A percentile compares a stretch with the other conserved stretches of the same genome.
Evolutionary conservation across 495 filamentous ascomycete genomes (phyloP).

Genomic region (Aspergillus conjunctus): DNA sequence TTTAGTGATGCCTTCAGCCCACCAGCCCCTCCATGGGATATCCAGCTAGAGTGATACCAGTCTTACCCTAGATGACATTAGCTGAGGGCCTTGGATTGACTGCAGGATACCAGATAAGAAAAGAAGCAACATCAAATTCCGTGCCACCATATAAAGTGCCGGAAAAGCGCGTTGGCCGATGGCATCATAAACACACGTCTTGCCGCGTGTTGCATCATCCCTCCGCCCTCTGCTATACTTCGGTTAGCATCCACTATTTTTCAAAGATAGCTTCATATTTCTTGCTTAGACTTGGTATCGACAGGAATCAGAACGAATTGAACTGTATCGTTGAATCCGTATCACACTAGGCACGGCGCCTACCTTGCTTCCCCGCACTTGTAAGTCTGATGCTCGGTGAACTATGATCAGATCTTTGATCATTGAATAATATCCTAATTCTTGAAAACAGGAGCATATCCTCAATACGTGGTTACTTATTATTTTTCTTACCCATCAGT

Average conservation of each 20-base stretch:
- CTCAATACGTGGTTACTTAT: neutral
- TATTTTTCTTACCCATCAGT: neutral
- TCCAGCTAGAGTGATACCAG: neutral
- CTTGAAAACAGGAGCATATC: neutral
- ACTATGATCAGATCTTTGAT: no score
- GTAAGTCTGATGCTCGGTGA: neutral
- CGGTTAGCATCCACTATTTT: neutral
- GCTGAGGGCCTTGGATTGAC: neutral
- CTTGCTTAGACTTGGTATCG: neutral
- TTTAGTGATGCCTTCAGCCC: slow-evolving; percentile 5
- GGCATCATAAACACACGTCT: neutral
- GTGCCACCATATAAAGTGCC: neutral
- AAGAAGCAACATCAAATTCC: neutral
- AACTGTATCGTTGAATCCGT: neutral
- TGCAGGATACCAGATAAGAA: neutral
- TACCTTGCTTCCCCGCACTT: neutral
- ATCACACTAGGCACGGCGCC: neutral
- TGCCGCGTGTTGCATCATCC: neutral
- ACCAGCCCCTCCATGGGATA: slow-evolving; percentile 18
- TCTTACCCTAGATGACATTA: neutral
- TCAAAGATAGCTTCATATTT: slow-evolving; percentile 4
- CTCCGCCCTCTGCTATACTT: neutral
- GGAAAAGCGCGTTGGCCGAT: neutral
- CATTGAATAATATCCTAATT: no score
- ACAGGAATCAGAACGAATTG: neutral